These are phyloP conservation scores for Penicilliopsis zonata DNA, from an alignment of 495 filamentous ascomycete genomes.

Conservation along the genomic window DNA sequence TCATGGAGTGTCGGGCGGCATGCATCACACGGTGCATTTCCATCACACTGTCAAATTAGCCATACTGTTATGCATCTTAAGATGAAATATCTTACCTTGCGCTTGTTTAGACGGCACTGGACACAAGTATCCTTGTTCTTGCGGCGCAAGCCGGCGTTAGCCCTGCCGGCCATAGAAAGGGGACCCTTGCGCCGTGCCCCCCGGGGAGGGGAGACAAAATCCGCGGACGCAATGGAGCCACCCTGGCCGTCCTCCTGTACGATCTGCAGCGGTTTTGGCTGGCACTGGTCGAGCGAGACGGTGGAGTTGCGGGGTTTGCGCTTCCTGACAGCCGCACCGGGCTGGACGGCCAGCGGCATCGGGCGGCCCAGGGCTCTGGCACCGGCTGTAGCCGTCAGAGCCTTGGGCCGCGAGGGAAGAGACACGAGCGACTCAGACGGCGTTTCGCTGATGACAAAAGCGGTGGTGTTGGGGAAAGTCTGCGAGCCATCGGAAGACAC, in stretches of 20 bases:
- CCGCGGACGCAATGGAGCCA: constrained; percentile 35
- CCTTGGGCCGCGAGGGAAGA: constrained; percentile 15
- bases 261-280: constrained; percentile 29
- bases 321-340: constrained; percentile 24
- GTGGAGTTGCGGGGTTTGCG: constrained; percentile 27
- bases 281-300: constrained; percentile 17
- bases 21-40: constrained; percentile 35
- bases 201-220: constrained; percentile 33
- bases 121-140: constrained; percentile 41
- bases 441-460: constrained; percentile 28
- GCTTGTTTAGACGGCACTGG: constrained; percentile 36
- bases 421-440: constrained; percentile 20
- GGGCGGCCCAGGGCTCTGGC: constrained; percentile 16
- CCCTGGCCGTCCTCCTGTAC: constrained; percentile 38
- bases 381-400: constrained; percentile 14
- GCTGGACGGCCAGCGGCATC: constrained; percentile 24
- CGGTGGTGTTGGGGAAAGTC: constrained; percentile 18
- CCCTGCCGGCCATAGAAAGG: constrained; percentile 29
- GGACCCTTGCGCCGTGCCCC: constrained; percentile 37
- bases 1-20: constrained; percentile 35
- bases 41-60: constrained; percentile 27
- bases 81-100: constrained; percentile 26
- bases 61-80: background rate
- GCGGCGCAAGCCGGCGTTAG: constrained; percentile 32
- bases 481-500: constrained; percentile 15